Evolutionary conservation across 2,329 filamentous ascomycete genomes (phyloP).

Genomic region (Diaporthe capsici): DNA sequence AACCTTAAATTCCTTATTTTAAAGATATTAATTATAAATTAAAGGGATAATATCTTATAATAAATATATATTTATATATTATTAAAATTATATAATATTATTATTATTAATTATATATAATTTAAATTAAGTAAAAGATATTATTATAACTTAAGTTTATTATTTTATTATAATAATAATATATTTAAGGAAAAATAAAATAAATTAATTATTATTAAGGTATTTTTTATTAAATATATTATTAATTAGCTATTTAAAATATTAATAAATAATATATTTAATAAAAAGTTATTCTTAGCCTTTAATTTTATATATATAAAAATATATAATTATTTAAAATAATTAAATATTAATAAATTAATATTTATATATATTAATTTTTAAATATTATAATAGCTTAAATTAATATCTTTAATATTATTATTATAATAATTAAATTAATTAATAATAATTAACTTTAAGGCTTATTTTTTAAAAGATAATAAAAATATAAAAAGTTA

Average conservation of each 20-base stretch:
- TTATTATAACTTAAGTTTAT: background rate
- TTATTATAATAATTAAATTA: background rate
- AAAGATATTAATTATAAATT: background rate
- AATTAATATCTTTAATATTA: background rate
- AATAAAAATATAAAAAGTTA: background rate
- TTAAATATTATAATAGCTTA: background rate
- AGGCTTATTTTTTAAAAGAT: background rate
- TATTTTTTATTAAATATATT: background rate
- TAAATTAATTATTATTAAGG: background rate
- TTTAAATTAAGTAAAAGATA: background rate
- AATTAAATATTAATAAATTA: slow-evolving; percentile 5
- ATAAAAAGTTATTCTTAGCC: background rate
- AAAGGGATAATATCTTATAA: background rate
- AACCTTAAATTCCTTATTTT: background rate
- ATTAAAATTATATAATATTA: background rate
- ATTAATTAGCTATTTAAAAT: background rate
- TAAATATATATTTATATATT: background rate
- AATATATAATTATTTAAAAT: background rate
- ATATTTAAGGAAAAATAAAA: background rate
- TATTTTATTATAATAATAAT: background rate
- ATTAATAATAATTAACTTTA: background rate
- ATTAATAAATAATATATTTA: background rate
- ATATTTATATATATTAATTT: background rate
- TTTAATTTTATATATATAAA: background rate
- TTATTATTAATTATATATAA: background rate